Evolutionary conservation across 2,329 filamentous ascomycete genomes (phyloP), one percentile per base, ranked within the genome.

Genomic region (Colletotrichum karsti): DNA sequence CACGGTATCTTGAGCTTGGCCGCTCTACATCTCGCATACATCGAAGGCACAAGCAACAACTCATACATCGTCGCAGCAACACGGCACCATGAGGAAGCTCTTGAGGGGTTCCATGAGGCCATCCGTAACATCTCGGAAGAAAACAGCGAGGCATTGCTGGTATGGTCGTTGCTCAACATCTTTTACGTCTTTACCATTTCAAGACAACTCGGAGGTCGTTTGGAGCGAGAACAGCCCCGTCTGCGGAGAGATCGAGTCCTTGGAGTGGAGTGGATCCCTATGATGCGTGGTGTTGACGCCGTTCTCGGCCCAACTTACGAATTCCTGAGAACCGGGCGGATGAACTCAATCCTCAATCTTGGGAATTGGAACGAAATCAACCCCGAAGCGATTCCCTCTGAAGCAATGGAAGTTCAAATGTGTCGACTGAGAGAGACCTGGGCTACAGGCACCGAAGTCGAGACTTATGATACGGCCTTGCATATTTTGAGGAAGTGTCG

Each of bases 281-380:
- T 73, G 70, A 53, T 71, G 6, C 70, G 65, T 10, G 72, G 72
- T 20, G 39, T 73, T 24, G 48, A 70, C 1, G 70, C 68, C 18
- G 51, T 73, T 7, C 30, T 73, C 5, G 28, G 3, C 3, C 70
- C 69, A 3, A 46, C 54, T 4, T 57, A 71, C 26, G 48, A 61
- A 1, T 20, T 20, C 22, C 13, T 73, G 7, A 54, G 51, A 5
- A 22, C 24, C 7, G 63, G 71, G 1, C 70, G 61, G 3, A 39
- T 73, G 51, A 24, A 10, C 0, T 7, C 5, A 1, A 5, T 73
- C 9, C 18, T 69, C n/a, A 50, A 41, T 35, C 22, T 70, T 5
- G 71, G 72, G 7, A 71, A 72, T 28, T 74, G 72, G 71, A n/a
- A 54, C 4, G 67, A 73, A 3, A 13, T 74, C 28, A 60, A 69